Percentiles rank a stretch among this genome's conserved stretches.
Conservation (phyloP, 2,329 filamentous ascomycete genomes). For the Chaetomium olivaceum region DNA sequence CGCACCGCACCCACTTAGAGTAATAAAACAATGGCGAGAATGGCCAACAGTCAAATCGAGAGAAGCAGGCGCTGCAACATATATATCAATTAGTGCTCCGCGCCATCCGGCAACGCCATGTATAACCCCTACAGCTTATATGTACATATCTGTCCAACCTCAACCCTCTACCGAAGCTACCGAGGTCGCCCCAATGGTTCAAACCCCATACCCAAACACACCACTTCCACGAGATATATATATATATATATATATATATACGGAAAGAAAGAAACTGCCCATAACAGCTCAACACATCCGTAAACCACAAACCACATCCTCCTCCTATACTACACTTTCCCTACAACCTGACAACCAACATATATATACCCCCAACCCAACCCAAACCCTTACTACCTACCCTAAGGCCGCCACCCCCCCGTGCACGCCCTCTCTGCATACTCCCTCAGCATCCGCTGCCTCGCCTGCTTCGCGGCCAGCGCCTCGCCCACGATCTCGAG, state of each 20-base stretch:
- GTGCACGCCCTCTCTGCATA: slow-evolving; percentile 24
- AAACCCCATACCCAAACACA: neutral
- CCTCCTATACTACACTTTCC: no score
- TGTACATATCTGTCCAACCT: neutral
- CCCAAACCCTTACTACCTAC: neutral
- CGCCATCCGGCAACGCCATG: neutral
- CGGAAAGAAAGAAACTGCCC: neutral
- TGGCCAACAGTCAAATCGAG: neutral
- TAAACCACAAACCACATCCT: no score
- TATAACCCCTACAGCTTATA: neutral
- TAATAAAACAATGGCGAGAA: neutral
- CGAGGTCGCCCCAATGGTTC: neutral
- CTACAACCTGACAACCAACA: neutral
- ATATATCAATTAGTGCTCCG: neutral
- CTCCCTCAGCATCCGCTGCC: slow-evolving; percentile 27
- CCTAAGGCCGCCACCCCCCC: neutral
- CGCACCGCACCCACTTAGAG: neutral
- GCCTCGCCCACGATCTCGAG: slow-evolving; percentile 26
- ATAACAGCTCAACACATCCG: neutral
- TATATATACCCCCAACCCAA: neutral
- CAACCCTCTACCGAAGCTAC: neutral
- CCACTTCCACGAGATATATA: neutral
- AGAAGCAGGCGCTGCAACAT: neutral
- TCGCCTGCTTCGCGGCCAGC: slow-evolving; percentile 21
- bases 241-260: neutral